Evolutionary conservation across 306 rosid species (phyloP).

Genomic region (Prunus armeniaca): DNA sequence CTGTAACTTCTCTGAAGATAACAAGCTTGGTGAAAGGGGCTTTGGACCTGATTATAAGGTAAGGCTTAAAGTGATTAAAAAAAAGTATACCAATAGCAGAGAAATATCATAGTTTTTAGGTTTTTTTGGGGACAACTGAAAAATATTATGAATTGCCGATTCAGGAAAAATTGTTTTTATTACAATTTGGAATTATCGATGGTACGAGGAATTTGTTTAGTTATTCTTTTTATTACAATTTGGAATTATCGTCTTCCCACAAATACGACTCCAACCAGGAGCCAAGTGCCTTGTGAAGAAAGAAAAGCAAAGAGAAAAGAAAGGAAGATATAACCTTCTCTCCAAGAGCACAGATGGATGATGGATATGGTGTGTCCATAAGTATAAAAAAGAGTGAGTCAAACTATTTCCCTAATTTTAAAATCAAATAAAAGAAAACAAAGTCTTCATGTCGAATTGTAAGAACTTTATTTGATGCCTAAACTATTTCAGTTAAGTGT

Average conservation of each 20-base stretch:
- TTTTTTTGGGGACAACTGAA: no score
- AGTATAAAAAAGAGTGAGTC: not conserved
- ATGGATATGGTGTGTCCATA: not conserved
- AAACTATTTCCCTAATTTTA: not conserved
- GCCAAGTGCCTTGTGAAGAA: not conserved
- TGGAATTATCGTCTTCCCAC: not conserved
- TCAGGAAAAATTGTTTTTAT: slow-evolving; percentile 23
- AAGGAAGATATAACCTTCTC: not conserved
- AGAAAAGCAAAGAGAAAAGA: not conserved
- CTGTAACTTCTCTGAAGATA: not conserved
- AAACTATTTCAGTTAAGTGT: not conserved
- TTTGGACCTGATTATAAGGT: slow-evolving; percentile 16
- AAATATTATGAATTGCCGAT: not conserved
- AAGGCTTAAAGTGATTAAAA: not conserved
- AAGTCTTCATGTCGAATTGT: not conserved
- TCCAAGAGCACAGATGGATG: no score
- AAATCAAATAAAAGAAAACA: not conserved
- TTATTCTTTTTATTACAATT: not conserved
- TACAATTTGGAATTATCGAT: not conserved
- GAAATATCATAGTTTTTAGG: no score
- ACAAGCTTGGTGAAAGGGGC: slow-evolving; percentile 12
- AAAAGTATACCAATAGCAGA: no score
- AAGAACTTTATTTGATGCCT: not conserved
- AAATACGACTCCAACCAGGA: not conserved
- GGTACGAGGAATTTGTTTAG: not conserved